Base-by-base conservation (phyloP, 2,329 filamentous ascomycete genomes). In the Trichoderma sp. region DNA sequence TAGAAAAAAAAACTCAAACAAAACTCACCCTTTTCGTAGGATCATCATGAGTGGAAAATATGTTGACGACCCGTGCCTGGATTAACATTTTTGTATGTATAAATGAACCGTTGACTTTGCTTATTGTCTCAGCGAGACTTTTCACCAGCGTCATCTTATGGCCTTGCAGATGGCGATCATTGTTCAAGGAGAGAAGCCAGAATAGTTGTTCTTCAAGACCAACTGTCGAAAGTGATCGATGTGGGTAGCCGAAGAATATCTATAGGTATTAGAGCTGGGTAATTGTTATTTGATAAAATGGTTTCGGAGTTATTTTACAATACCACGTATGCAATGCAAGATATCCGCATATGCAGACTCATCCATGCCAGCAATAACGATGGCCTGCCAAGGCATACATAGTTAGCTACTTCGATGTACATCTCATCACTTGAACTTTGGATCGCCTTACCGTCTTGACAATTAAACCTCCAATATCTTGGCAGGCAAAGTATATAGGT, bases 161-260 rank as follows among this genome's bases (percentile, higher is more conserved):
- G 21, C 16, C 2, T 11, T 11, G 18, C 14, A 27, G 21, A 41
- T 2, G 24, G 14, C 16, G 0, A 12, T 14, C 24, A 2, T 71
- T 45, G 5, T 14, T 12, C 9, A 45, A 21, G 4, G 53, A 62
- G 16, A 71, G 31, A 41, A 71, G 68, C 24, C 56, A 41, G 16
- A n/a, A 50, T 2, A 62, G 9, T 24, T 63, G 68, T 16, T 71
- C 68, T 41, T 63, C 68, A 16, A 71, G 56, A 35, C 21, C 11
- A 24, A 11, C 12, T 6, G 6, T 45, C 6, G 21, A n/a, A 45
- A 6, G 11, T 12, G 68, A n/a, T 18, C 68, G 14, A 71, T 71
- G 68, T 4, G 68, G 68, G 45, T 63, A 71, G 21, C 68, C 68
- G 68, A 71, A 50, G 33, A 71, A 71, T 12, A 71, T 50, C 68